Conservation (phyloP, 148 eudicot genomes). For the Polygonum aviculare region DNA sequence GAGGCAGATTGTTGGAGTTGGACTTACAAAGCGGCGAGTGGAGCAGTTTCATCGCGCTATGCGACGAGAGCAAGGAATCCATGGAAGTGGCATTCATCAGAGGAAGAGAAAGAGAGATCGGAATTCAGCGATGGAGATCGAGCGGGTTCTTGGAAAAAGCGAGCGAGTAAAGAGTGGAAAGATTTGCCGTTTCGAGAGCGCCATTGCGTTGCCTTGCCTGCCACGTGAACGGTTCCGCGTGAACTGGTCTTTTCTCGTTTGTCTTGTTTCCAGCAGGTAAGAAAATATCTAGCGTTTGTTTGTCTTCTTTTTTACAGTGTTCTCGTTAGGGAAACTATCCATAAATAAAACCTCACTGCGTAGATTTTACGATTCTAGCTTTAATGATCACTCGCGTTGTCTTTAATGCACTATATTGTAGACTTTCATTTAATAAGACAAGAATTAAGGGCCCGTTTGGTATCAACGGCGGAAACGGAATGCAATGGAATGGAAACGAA, state of each 20-base stretch:
- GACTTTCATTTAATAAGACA: too few species aligned
- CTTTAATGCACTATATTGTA: too few species aligned
- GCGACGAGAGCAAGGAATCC: constrained; percentile 10
- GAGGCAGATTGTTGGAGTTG: constrained; percentile 1
- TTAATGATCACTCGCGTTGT: too few species aligned
- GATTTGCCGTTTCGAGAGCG: constrained; percentile 16
- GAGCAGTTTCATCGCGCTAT: constrained; percentile 20
- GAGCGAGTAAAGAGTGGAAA: constrained; percentile 6
- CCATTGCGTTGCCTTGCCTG: constrained; percentile 8
- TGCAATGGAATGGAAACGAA: too few species aligned
- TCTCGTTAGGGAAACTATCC: background rate
- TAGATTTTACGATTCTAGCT: too few species aligned
- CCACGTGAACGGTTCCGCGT: constrained; percentile 32
- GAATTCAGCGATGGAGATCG: constrained; percentile 7
- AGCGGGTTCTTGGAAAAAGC: background rate
- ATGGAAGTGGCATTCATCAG: background rate
- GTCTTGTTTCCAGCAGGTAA: background rate
- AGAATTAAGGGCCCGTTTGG: too few species aligned
- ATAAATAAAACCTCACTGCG: background rate
- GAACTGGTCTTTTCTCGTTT: background rate
- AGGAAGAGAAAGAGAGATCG: background rate
- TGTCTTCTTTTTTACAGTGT: background rate
- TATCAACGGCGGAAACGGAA: too few species aligned
- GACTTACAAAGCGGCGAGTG: constrained; percentile 16
- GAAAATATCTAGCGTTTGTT: background rate